Evolutionary conservation across 2,329 filamentous ascomycete genomes (phyloP).

Genomic region (Dactylellina parvicollis): DNA sequence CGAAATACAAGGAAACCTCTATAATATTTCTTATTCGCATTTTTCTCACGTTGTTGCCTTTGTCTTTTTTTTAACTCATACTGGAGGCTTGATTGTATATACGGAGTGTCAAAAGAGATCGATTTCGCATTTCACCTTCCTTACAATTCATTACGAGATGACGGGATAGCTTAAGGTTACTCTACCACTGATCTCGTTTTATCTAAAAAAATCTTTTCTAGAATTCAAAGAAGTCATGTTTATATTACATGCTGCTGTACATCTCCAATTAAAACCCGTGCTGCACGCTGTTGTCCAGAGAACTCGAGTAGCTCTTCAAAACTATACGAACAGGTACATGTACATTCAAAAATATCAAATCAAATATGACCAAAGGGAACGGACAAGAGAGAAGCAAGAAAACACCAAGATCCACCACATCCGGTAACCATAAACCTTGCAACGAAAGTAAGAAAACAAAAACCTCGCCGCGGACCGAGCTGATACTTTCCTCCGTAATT

Average conservation of each 20-base stretch:
- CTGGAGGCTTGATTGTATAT: no score
- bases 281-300: no score
- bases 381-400: not conserved
- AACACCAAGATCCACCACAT: constrained; percentile 27
- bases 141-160: no score
- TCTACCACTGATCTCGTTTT: no score
- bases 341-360: not conserved
- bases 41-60: no score
- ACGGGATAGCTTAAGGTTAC: no score
- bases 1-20: no score
- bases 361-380: not conserved
- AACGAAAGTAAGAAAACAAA: constrained; percentile 2
- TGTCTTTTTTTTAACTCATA: no score
- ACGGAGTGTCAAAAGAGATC: no score
- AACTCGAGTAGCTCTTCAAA: not conserved
- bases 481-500: constrained; percentile 34
- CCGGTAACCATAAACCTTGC: not conserved
- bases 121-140: no score
- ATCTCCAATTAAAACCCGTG: not conserved
- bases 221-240: not conserved
- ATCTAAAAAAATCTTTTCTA: constrained; percentile 19
- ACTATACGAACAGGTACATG: not conserved
- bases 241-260: constrained; percentile 10
- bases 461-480: constrained; percentile 16
- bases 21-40: no score